Conservation (phyloP, 2,329 filamentous ascomycete species). For the Gliomastix tumulicola region DNA sequence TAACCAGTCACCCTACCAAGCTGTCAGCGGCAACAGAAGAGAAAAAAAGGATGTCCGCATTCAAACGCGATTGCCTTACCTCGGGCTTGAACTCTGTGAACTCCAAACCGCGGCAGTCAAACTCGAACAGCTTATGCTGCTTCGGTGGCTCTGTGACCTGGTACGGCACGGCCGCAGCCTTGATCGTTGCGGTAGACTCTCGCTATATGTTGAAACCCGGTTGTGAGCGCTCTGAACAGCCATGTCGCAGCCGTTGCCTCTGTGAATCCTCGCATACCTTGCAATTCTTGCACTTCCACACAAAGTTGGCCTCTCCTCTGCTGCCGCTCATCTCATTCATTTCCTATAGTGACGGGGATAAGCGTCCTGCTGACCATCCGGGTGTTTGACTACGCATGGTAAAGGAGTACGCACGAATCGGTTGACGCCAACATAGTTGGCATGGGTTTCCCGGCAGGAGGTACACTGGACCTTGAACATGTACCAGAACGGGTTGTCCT, state of each 20-base stretch:
- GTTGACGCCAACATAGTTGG: conserved; percentile 79
- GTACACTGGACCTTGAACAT: conserved; percentile 98
- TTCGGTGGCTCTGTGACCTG: conserved; percentile 65
- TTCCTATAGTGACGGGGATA: conserved; percentile 51
- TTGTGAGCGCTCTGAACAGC: no score
- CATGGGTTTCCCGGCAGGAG: conserved; percentile 87
- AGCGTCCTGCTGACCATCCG: not conserved
- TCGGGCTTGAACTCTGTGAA: conserved; percentile 88
- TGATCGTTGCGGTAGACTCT: conserved; percentile 82
- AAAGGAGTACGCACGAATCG: conserved; percentile 80
- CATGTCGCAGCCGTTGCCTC: not conserved
- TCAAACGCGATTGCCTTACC: conserved; percentile 36
- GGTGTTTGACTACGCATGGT: not conserved
- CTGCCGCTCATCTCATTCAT: conserved; percentile 86
- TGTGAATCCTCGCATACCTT: conserved; percentile 55
- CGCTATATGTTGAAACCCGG: no score
- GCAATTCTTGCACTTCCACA: conserved; percentile 99
- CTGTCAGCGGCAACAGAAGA: conserved; percentile 2
- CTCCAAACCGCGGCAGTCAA: conserved; percentile 91
- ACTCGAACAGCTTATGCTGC: conserved; percentile 72
- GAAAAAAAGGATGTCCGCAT: conserved; percentile 3
- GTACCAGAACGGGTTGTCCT: conserved; percentile 85
- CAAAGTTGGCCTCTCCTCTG: conserved; percentile 94
- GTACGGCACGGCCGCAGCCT: conserved; percentile 65
- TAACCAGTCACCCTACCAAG: conserved; percentile 73